These are phyloP conservation scores for Sphaceloma murrayae DNA, from an alignment of 2,329 filamentous ascomycete species.

Conservation along the genomic window DNA sequence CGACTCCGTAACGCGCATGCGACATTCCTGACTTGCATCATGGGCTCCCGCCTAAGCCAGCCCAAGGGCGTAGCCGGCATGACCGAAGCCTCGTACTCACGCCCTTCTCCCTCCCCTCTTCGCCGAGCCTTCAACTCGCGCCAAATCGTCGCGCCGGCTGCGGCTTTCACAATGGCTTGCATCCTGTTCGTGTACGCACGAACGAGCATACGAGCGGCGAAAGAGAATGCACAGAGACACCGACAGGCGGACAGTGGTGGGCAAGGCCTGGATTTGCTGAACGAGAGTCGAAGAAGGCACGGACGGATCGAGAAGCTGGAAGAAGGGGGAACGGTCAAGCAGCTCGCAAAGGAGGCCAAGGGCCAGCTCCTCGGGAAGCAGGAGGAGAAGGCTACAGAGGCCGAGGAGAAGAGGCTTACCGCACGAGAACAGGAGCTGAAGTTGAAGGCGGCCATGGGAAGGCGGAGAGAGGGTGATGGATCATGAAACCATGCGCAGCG, in stretches of 20 bases:
- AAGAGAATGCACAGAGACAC: constrained; percentile 52
- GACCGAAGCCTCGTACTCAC: constrained; percentile 32
- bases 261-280: constrained; percentile 42
- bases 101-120: constrained; percentile 26
- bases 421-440: constrained; percentile 31
- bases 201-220: constrained; percentile 56
- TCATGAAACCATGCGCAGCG: too few species aligned
- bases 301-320: constrained; percentile 40
- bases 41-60: constrained; percentile 40
- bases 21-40: constrained; percentile 22
- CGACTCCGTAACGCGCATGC: neutral
- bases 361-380: constrained; percentile 21
- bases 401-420: constrained; percentile 16
- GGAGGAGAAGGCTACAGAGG: constrained; percentile 23
- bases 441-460: constrained; percentile 32
- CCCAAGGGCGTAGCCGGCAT: constrained; percentile 36
- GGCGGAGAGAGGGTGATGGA: constrained; percentile 12
- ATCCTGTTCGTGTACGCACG: constrained; percentile 53
- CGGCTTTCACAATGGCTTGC: constrained; percentile 53
- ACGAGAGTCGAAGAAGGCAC: constrained; percentile 46
- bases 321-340: constrained; percentile 28
- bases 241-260: constrained; percentile 48
- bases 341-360: constrained; percentile 27
- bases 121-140: constrained; percentile 28
- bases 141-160: constrained; percentile 50